These are phyloP conservation scores for Clarireedia homoeocarpa DNA, from an alignment of 2,329 filamentous ascomycete genomes.

Conservation along the genomic window DNA sequence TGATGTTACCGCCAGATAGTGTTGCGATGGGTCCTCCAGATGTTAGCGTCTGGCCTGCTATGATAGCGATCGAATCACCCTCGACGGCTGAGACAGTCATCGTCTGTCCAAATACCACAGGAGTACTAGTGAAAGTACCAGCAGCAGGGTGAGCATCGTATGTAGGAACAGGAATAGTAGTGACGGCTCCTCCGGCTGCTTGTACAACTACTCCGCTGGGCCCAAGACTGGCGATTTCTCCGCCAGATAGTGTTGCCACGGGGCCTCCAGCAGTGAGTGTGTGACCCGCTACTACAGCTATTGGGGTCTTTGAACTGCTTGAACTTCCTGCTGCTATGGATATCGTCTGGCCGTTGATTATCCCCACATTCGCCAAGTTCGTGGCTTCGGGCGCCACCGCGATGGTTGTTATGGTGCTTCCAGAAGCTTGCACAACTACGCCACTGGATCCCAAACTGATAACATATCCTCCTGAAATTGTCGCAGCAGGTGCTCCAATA, in stretches of 20 bases:
- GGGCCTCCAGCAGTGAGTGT: constrained; percentile 10
- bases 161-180: constrained; percentile 6
- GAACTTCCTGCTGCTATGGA: constrained; percentile 5
- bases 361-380: background rate
- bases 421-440: background rate
- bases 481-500: constrained; percentile 7
- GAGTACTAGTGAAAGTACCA: background rate
- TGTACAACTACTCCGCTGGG: constrained; percentile 10
- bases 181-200: constrained; percentile 7
- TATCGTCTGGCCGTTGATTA: constrained; percentile 7
- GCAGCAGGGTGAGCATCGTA: too few species aligned
- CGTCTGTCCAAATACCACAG: background rate
- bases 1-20: constrained; percentile 8
- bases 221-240: constrained; percentile 12
- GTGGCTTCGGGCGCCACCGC: background rate
- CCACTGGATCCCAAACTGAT: constrained; percentile 11
- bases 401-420: background rate
- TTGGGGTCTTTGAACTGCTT: background rate
- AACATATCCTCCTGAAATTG: constrained; percentile 8
- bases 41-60: constrained; percentile 10
- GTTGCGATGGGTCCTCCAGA: constrained; percentile 11
- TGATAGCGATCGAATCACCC: constrained; percentile 5
- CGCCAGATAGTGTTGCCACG: constrained; percentile 3
- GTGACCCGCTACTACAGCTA: constrained; percentile 2
- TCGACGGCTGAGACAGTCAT: background rate